Evolutionary conservation across 768 basidiomycete species (phyloP).

Genomic region (Hypsizygus marmoreus): DNA sequence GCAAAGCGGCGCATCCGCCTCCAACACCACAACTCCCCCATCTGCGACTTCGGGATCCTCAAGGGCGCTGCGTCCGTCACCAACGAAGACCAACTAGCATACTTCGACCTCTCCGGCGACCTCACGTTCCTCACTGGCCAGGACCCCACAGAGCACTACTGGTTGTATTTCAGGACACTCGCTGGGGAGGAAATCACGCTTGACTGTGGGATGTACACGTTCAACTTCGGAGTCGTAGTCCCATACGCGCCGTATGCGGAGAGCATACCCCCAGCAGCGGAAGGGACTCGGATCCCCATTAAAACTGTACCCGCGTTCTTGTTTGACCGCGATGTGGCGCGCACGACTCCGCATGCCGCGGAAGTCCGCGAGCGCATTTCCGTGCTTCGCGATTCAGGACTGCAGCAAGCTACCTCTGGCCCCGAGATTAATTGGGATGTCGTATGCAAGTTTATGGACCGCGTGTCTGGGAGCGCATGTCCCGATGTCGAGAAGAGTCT

Average conservation of each 20-base stretch:
- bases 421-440: conserved; percentile 8
- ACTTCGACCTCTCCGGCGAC: conserved; percentile 26
- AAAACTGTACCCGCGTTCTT: conserved; percentile 26
- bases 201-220: conserved; percentile 44
- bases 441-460: conserved; percentile 30
- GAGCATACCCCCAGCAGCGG: neutral
- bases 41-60: conserved; percentile 47
- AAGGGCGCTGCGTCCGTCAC: conserved; percentile 35
- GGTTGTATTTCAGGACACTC: conserved; percentile 49
- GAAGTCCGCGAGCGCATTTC: conserved; percentile 24
- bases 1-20: conserved; percentile 35
- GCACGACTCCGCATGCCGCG: conserved; percentile 13
- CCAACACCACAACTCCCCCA: conserved; percentile 37
- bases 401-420: conserved; percentile 19
- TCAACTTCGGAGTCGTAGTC: conserved; percentile 34
- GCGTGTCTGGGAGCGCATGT: conserved; percentile 25
- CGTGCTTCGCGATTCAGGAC: conserved; percentile 28
- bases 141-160: conserved; percentile 48
- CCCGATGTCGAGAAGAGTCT: conserved; percentile 23
- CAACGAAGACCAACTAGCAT: conserved; percentile 37
- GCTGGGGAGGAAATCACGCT: conserved; percentile 41
- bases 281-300: conserved; percentile 4
- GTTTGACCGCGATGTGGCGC: conserved; percentile 16
- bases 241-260: conserved; percentile 2
- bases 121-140: conserved; percentile 33